Evolutionary conservation across 768 basidiomycete species (phyloP).

Genomic region (Holtermannia corniformis): DNA sequence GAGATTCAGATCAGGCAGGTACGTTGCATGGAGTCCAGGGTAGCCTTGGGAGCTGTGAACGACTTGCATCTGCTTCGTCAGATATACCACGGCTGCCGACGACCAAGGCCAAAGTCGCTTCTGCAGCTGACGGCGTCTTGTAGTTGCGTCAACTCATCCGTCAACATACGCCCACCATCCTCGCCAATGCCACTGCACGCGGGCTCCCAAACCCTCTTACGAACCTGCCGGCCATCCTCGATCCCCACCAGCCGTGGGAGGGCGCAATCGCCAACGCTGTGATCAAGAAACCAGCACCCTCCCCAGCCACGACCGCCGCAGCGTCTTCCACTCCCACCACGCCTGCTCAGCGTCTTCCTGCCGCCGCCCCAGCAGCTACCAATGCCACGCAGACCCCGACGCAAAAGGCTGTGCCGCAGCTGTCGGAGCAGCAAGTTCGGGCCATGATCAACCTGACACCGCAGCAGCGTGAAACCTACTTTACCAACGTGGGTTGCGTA

Average conservation of each 20-base stretch:
- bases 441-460: background rate
- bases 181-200: background rate
- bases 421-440: background rate
- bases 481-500: background rate
- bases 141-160: background rate
- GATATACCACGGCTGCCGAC: too few species aligned
- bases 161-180: background rate
- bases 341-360: background rate
- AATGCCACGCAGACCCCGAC: background rate
- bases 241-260: background rate
- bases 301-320: too few species aligned
- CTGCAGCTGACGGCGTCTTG: too few species aligned
- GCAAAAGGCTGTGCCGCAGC: background rate
- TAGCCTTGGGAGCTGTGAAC: too few species aligned
- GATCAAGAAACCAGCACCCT: background rate
- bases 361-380: background rate
- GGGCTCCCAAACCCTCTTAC: background rate
- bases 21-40: too few species aligned
- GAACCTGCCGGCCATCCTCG: background rate
- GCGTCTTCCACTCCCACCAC: background rate
- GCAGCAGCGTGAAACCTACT: background rate
- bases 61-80: too few species aligned
- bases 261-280: background rate
- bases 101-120: too few species aligned
- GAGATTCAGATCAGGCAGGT: background rate